Conservation (phyloP, 208 protist species). For the Entamoeba invadens region DNA sequence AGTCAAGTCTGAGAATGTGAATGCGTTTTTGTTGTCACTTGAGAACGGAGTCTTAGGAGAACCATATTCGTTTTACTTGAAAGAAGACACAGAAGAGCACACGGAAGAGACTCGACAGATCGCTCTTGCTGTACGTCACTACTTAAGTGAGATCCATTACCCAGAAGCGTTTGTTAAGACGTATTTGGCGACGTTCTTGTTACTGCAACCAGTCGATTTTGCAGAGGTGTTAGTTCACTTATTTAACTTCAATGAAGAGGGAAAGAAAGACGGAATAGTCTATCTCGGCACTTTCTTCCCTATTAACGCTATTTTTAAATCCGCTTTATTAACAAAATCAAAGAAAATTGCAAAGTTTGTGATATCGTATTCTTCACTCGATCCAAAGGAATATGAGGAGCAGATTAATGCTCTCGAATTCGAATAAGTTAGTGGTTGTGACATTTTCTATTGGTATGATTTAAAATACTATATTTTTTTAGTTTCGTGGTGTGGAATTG, state of each 20-base stretch:
- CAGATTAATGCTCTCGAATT: not conserved
- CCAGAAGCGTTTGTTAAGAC: not conserved
- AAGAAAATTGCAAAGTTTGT: not conserved
- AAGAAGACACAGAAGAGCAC: not conserved
- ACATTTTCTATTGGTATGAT: too few relatives aligned
- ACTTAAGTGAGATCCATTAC: not conserved
- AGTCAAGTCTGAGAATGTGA: not conserved
- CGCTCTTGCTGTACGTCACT: not conserved
- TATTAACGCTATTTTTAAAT: not conserved
- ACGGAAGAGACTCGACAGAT: not conserved
- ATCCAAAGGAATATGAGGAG: not conserved
- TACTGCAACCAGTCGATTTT: not conserved
- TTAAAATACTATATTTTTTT: too few relatives aligned
- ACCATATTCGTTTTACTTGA: not conserved
- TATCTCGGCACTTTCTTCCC: not conserved
- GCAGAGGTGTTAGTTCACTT: not conserved
- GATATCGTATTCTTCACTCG: not conserved
- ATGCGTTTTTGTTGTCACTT: not conserved
- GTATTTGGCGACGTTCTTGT: not conserved
- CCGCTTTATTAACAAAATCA: not conserved
- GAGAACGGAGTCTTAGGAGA: not conserved
- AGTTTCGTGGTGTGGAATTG: too few relatives aligned
- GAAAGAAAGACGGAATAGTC: not conserved
- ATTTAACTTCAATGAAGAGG: not conserved
- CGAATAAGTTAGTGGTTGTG: too few relatives aligned